phyloP scores from a whole-genome alignment of 495 filamentous ascomycete species.

The Aspergillus asperescens region DNA sequence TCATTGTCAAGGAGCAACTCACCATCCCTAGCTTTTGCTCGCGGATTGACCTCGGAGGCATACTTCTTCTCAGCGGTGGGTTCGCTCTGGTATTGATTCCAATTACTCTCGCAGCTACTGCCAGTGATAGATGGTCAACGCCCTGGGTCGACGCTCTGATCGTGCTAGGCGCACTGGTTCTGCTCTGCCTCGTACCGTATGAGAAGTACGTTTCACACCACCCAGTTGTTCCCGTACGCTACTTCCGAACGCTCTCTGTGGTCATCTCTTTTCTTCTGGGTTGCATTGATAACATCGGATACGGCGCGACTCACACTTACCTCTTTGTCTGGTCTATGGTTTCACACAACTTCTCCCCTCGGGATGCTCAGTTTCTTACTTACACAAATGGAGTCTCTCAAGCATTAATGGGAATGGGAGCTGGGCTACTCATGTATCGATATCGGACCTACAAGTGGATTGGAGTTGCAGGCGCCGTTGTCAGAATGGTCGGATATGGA shows the following conservation, averaged over 20 bases:
- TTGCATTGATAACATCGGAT: constrained; percentile 38
- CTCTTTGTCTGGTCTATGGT: constrained; percentile 44
- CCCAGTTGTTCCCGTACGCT: constrained; percentile 41
- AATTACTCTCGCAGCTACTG: constrained; percentile 37
- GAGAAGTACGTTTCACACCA: constrained; percentile 39
- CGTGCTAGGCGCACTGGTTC: constrained; percentile 29
- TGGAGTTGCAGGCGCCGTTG: constrained; percentile 30
- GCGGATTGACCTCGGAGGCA: constrained; percentile 41
- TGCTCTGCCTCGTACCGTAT: constrained; percentile 38
- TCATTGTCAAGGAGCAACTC: constrained; percentile 28
- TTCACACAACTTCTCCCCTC: constrained; percentile 34
- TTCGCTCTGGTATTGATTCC: constrained; percentile 35
- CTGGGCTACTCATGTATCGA: constrained; percentile 39
- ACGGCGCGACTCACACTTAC: constrained; percentile 40
- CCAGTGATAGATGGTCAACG: constrained; percentile 35
- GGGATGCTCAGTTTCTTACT: constrained; percentile 41
- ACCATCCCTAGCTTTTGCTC: constrained; percentile 41
- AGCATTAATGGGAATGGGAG: constrained; percentile 35
- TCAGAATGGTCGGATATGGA: constrained; percentile 45
- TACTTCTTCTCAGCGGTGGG: constrained; percentile 36
- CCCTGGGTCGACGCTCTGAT: constrained; percentile 42
- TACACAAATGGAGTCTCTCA: constrained; percentile 44
- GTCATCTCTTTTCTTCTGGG: constrained; percentile 34
- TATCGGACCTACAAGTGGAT: constrained; percentile 45
- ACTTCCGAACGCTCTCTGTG: constrained; percentile 39